These are phyloP conservation scores for Durio zibethinus DNA, from an alignment of 345 rosid species.

Conservation along the genomic window DNA sequence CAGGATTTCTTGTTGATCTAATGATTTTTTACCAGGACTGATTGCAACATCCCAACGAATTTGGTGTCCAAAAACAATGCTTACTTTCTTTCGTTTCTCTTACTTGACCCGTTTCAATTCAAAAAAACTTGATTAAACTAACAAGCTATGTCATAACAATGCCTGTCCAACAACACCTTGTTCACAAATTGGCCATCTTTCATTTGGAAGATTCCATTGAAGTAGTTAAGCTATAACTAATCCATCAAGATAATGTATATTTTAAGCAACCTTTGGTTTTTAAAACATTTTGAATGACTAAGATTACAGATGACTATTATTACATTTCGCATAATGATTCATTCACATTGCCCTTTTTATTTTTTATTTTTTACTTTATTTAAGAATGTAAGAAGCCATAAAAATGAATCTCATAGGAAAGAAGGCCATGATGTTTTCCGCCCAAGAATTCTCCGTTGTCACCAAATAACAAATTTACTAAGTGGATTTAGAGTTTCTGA, in stretches of 20 bases:
- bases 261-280: neutral
- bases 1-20: neutral
- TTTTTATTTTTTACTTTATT: neutral
- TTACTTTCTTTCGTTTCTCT: no score
- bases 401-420: neutral
- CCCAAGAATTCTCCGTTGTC: neutral
- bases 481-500: no score
- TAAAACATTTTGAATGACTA: neutral
- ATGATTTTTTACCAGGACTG: neutral
- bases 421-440: neutral
- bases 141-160: neutral
- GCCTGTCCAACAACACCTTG: neutral
- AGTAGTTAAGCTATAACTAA: slow-evolving; percentile 1
- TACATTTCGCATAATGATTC: neutral
- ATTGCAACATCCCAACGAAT: neutral
- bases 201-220: neutral
- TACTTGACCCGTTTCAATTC: neutral
- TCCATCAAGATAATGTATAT: neutral
- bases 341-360: neutral
- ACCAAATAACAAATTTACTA: no score
- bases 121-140: neutral
- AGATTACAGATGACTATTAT: neutral
- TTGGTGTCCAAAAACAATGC: slow-evolving; percentile 9
- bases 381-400: neutral
- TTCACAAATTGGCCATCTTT: neutral